A percentile compares a stretch with the other conserved stretches of the same genome.
Evolutionary conservation across 257 asterid species (phyloP).

Genomic region (Leptodermis oblonga): DNA sequence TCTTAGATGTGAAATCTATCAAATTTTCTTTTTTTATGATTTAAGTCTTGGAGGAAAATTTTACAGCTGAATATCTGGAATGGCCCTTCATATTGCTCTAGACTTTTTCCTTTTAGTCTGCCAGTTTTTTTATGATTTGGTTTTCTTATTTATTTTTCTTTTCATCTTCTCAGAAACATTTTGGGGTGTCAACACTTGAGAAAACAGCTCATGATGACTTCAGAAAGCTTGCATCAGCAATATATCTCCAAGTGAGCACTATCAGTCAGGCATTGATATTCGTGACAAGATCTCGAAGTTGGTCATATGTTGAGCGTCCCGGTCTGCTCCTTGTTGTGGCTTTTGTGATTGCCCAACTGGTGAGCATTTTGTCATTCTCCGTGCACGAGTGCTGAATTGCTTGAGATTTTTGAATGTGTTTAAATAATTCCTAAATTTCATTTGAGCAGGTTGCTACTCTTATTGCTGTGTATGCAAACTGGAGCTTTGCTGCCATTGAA

Average conservation of each 20-base stretch:
- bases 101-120: neutral
- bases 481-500: constrained; percentile 96
- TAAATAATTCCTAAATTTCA: neutral
- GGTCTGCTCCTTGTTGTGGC: constrained; percentile 81
- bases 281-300: constrained; percentile 88
- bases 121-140: neutral
- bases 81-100: neutral
- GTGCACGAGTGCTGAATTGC: neutral
- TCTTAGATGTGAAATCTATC: neutral
- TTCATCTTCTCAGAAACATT: constrained; percentile 43
- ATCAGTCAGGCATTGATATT: constrained; percentile 94
- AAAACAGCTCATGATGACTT: constrained; percentile 87
- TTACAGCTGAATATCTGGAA: neutral
- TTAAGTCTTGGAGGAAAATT: neutral
- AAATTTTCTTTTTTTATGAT: neutral
- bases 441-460: constrained; percentile 74
- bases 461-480: constrained; percentile 86
- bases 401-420: neutral
- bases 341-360: constrained; percentile 79
- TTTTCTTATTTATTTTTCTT: neutral
- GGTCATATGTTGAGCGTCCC: constrained; percentile 95
- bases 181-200: constrained; percentile 90
- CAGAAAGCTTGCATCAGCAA: constrained; percentile 92
- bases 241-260: constrained; percentile 96
- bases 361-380: constrained; percentile 23